Base-by-base conservation (phyloP, 2,329 filamentous ascomycete species). In the Mycosphaerella sp. region DNA sequence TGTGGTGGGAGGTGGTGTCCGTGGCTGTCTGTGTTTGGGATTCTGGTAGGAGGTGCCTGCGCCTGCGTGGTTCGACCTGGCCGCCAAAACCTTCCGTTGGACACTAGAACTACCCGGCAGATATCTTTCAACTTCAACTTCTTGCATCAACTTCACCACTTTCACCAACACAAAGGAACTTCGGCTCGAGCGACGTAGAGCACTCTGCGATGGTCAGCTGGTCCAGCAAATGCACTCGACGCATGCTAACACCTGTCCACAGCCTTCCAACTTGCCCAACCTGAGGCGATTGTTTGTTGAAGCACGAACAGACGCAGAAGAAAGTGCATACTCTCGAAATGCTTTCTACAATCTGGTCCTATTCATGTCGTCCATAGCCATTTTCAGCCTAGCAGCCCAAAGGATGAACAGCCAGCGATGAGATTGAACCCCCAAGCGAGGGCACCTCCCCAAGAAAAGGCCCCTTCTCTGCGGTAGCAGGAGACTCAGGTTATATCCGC, bases 341-440 rank as follows among this genome's bases (percentile, higher is more conserved):
- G 93, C 93, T 46, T 98, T 98, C 70, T 98, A 98, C 73, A 97
- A 98, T 65, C 82, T 95, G 0, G 89, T 96, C 1, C 76, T 97
- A 2, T 98, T 97, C 73, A 91, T 98, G 77, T 93, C 90, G 18
- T 96, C 93, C 0, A 87, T 98, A 18, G 89, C 91, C 6, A 82
- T 95, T 54, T 96, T 97, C 74, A 95, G 91, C 68, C 74, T 98
- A 54, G 84, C 93, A 55, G 93, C 91, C 25, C 93, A 98, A 66
- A 85, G 86, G 60, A 86, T 96, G 79, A 77, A 76, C 55, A 70
- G 70, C 13, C 61, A 61, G 45, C 46, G 47, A 56, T 64, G 55
- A 61, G 10, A 32, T 12, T 12, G 13, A 16, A 25, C 21, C 4
- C n/a, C n/a, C n/a, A n/a, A n/a, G n/a, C n/a, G n/a, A n/a, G n/a